These are phyloP conservation scores for Striga hermonthica DNA, from an alignment of 305 asterid genomes.

Conservation along the genomic window DNA sequence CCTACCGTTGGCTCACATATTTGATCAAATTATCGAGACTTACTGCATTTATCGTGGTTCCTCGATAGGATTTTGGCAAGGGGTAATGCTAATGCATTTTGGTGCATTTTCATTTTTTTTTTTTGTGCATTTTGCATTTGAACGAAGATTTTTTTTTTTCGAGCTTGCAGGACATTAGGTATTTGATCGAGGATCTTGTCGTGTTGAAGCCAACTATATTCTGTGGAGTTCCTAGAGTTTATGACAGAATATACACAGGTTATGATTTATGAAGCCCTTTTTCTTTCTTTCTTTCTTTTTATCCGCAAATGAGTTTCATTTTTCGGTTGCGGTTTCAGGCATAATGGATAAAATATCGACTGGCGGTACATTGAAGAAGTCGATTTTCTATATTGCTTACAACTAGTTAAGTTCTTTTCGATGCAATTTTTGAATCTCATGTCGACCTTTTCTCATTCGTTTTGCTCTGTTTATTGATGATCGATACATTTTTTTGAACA, in stretches of 20 bases:
- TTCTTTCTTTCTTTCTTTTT: not conserved
- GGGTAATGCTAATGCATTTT: conserved; percentile 44
- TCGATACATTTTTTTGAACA: conserved; percentile 27
- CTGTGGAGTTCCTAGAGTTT: conserved; percentile 93
- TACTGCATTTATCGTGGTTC: conserved; percentile 67
- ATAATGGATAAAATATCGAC: conserved; percentile 70
- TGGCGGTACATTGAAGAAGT: conserved; percentile 71
- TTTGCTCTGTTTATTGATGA: conserved; percentile 7
- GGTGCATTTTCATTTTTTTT: not conserved
- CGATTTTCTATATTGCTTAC: conserved; percentile 67
- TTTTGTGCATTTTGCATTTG: conserved; percentile 1
- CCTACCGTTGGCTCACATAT: conserved; percentile 95
- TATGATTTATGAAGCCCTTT: not conserved
- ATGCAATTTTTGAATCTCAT: conserved; percentile 27
- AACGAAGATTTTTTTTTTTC: conserved; percentile 10
- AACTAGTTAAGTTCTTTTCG: conserved; percentile 43
- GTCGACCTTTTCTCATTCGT: not conserved
- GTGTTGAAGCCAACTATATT: conserved; percentile 77
- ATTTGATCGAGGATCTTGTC: conserved; percentile 79
- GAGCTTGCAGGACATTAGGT: conserved; percentile 68
- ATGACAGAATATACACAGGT: conserved; percentile 79
- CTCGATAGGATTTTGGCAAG: conserved; percentile 97
- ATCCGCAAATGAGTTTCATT: not conserved
- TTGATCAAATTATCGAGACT: conserved; percentile 74
- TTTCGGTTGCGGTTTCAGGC: conserved; percentile 39